A percentile compares a stretch with the other conserved stretches of the same genome.
Evolutionary conservation across 257 asterid genomes (phyloP).

Genomic region (Penstemon eatonii): DNA sequence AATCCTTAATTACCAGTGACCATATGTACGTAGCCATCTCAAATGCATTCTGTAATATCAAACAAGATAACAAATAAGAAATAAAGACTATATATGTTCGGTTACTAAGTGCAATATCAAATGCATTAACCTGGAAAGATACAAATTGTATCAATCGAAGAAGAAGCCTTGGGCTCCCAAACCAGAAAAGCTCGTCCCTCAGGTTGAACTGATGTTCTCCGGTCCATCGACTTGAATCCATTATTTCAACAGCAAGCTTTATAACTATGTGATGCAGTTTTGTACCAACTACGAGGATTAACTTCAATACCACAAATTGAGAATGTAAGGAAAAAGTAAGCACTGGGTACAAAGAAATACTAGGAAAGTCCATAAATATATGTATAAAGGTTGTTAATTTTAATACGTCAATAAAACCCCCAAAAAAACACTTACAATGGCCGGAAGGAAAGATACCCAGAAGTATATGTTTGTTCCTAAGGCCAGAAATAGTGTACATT

Average conservation of each 20-base stretch:
- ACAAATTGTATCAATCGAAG: slow-evolving; percentile 78
- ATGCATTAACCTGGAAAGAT: slow-evolving; percentile 68
- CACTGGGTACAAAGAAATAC: neutral
- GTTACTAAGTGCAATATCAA: too few relatives aligned
- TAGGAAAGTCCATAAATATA: neutral
- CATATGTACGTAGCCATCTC: slow-evolving; percentile 82
- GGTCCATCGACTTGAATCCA: slow-evolving; percentile 57
- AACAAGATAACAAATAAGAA: neutral
- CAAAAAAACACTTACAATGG: slow-evolving; percentile 51
- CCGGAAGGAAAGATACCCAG: slow-evolving; percentile 86
- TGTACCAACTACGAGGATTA: slow-evolving; percentile 84
- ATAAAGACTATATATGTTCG: too few relatives aligned
- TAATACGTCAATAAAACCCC: neutral
- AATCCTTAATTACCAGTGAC: slow-evolving; percentile 66
- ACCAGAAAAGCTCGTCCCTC: slow-evolving; percentile 96
- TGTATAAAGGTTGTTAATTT: neutral
- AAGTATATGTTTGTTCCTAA: slow-evolving; percentile 91
- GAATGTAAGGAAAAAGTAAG: slow-evolving; percentile 6
- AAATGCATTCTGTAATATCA: slow-evolving; percentile 76
- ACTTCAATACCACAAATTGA: slow-evolving; percentile 37
- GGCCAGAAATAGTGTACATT: slow-evolving; percentile 26
- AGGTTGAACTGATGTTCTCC: slow-evolving; percentile 63
- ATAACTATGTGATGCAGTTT: slow-evolving; percentile 84
- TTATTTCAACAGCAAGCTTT: slow-evolving; percentile 81
- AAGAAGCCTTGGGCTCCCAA: slow-evolving; percentile 78